Base-by-base conservation (phyloP, 2,329 filamentous ascomycete species). In the Camptophora hylomeconis region DNA sequence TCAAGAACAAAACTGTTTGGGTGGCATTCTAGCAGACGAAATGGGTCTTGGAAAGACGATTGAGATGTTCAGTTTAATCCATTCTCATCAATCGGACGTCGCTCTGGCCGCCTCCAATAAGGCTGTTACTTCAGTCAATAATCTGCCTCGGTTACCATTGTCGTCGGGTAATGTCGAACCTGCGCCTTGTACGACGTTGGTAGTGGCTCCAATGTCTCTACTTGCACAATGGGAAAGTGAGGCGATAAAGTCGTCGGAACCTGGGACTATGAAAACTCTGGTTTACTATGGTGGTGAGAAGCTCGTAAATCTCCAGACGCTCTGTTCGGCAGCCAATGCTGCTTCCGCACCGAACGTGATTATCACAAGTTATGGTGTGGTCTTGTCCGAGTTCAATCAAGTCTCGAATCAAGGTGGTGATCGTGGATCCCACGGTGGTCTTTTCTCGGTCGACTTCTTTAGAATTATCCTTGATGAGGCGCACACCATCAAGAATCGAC, bases 41-140 rank as follows among this genome's bases (percentile, higher is more conserved):
- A 98, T 98, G 89, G 89, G 89, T 25, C 63, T 98, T 2, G 89
- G 89, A 18, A 98, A 98, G 60, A 98, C 89, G 0, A 95, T 98
- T 30, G 87, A 98, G 49, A 95, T 98, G 84, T 71, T 98, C 37
- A 89, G 83, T 54, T 61, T 98, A 27, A 70, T 98, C 4, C 89
- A 98, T 50, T 72, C 81, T 0, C 81, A 95, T 50, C 73, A 70
- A 37, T 76, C 73, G 3, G 64, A 76, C 13, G 48, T 61, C 16
- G 38, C 53, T 10, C 43, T 45, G 11, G 39, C 48, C 8, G 41
- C 51, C 6, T 28, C 40, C 13, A 43, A 44, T 20, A 44, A 48
- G 36, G 60, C 42, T 20, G 37, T 48, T 10, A 44, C 48, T 4
- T 68, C 64, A 3, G 61, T 79, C 13, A 74, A 72, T 38, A 60